Evolutionary conservation across 768 basidiomycete species (phyloP).

Genomic region (Dentipellis fragilis): DNA sequence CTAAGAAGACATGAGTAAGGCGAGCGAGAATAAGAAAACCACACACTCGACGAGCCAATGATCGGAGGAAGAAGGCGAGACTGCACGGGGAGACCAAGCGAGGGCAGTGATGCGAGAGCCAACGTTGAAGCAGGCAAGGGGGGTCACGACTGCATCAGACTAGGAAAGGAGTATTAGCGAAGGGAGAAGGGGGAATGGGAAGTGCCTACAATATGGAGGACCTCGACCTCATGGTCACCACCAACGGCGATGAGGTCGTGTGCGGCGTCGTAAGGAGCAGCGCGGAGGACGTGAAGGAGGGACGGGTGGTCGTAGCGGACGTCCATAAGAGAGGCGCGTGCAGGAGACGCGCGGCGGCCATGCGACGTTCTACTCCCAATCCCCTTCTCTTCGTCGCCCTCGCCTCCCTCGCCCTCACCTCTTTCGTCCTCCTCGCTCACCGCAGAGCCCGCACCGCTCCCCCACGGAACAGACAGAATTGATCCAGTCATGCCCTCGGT

Average conservation of each 20-base stretch:
- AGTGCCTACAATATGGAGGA: constrained; percentile 54
- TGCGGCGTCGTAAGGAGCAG: constrained; percentile 56
- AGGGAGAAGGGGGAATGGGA: neutral
- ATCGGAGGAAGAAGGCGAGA: constrained; percentile 55
- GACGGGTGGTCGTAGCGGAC: constrained; percentile 49
- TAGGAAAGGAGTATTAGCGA: constrained; percentile 20
- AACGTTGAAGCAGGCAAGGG: constrained; percentile 63
- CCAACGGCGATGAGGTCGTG: constrained; percentile 63
- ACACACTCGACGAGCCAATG: constrained; percentile 65
- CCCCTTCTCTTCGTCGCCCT: constrained; percentile 53
- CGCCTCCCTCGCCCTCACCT: constrained; percentile 41
- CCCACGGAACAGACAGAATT: constrained; percentile 22
- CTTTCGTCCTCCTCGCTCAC: constrained; percentile 48
- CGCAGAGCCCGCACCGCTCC: constrained; percentile 47
- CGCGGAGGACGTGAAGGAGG: constrained; percentile 49
- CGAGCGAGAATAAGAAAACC: neutral
- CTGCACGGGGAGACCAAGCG: constrained; percentile 65
- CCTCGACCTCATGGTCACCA: constrained; percentile 61
- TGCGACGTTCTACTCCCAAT: constrained; percentile 43
- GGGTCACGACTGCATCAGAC: constrained; percentile 30
- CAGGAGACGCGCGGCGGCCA: neutral
- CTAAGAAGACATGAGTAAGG: constrained; percentile 25
- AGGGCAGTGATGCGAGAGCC: constrained; percentile 63
- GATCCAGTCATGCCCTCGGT: constrained; percentile 1
- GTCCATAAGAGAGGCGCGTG: constrained; percentile 33